A percentile compares a stretch with the other conserved stretches of the same genome.
Evolutionary conservation across 2,329 filamentous ascomycete genomes (phyloP).

Genomic region (Fusarium odoratissimum): DNA sequence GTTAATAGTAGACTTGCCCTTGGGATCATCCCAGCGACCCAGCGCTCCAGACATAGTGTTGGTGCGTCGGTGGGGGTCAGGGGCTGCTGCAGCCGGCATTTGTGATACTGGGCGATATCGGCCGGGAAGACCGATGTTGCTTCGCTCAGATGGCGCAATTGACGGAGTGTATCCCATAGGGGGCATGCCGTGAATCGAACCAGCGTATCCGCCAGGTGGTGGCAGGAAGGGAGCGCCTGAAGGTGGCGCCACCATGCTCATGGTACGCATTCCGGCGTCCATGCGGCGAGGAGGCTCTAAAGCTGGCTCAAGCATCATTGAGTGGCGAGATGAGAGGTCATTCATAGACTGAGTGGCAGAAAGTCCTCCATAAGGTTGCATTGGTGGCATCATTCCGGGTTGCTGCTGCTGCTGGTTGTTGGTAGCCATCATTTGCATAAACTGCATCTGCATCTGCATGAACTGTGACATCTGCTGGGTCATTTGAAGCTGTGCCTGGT

Average conservation of each 20-base stretch:
- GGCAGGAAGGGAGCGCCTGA: constrained; percentile 67
- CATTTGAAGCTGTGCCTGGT: constrained; percentile 83
- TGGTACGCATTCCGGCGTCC: constrained; percentile 70
- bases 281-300: constrained; percentile 56
- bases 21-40: constrained; percentile 48
- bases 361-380: constrained; percentile 47
- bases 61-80: constrained; percentile 48
- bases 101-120: constrained; percentile 92
- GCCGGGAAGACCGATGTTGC: constrained; percentile 89
- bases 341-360: constrained; percentile 56
- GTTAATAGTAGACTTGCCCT: constrained; percentile 52
- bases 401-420: constrained; percentile 47
- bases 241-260: constrained; percentile 85
- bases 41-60: constrained; percentile 51
- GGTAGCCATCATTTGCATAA: constrained; percentile 83
- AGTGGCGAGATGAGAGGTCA: constrained; percentile 58
- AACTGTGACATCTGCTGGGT: constrained; percentile 86
- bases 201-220: constrained; percentile 50
- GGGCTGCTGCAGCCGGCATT: constrained; percentile 53
- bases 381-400: constrained; percentile 39
- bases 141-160: constrained; percentile 94
- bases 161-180: constrained; percentile 82
- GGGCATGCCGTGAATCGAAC: constrained; percentile 51
- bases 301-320: constrained; percentile 60
- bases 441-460: constrained; percentile 95